Evolutionary conservation across 2,329 filamentous ascomycete species (phyloP).

Genomic region (Davidsoniella eucalypti): DNA sequence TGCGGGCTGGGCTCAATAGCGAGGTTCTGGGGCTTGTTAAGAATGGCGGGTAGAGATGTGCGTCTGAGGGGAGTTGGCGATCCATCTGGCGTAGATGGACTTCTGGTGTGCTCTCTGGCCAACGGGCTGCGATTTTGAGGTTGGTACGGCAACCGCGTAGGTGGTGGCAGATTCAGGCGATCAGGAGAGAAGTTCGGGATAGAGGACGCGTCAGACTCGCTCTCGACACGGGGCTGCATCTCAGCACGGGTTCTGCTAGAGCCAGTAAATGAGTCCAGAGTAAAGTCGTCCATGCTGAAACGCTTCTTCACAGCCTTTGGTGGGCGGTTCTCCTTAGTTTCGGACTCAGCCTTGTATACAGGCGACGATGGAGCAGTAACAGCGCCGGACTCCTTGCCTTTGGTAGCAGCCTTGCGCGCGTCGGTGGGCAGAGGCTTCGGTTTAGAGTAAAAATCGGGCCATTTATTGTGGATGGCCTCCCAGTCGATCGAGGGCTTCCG

Average conservation of each 20-base stretch:
- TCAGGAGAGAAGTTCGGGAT: slow-evolving; percentile 20
- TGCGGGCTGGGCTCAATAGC: slow-evolving; percentile 3
- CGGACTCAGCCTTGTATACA: slow-evolving; percentile 10
- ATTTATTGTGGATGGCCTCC: slow-evolving; percentile 32
- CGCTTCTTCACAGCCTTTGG: slow-evolving; percentile 17
- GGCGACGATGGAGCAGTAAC: slow-evolving; percentile 5
- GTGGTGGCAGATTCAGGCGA: slow-evolving; percentile 22
- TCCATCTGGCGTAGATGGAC: slow-evolving; percentile 16
- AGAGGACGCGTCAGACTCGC: slow-evolving; percentile 33
- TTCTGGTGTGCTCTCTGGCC: slow-evolving; percentile 21
- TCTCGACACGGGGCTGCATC: slow-evolving; percentile 38
- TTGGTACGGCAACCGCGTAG: slow-evolving; percentile 18
- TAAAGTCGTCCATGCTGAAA: slow-evolving; percentile 24
- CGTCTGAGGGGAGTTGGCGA: slow-evolving; percentile 9
- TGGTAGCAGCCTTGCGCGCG: slow-evolving; percentile 1
- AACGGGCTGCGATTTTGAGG: slow-evolving; percentile 24
- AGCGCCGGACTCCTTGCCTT: slow-evolving; percentile 3
- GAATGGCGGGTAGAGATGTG: slow-evolving; percentile 11
- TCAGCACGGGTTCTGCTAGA: slow-evolving; percentile 28
- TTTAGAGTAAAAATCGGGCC: slow-evolving; percentile 34
- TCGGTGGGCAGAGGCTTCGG: slow-evolving; percentile 20
- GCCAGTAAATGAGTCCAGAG: slow-evolving; percentile 24
- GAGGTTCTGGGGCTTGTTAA: slow-evolving; percentile 7
- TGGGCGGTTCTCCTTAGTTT: slow-evolving; percentile 30
- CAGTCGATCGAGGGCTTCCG: slow-evolving; percentile 27